phyloP scores from a whole-genome alignment of 192 early-diverging fungal genomes.

The Entrophospora sp. region DNA sequence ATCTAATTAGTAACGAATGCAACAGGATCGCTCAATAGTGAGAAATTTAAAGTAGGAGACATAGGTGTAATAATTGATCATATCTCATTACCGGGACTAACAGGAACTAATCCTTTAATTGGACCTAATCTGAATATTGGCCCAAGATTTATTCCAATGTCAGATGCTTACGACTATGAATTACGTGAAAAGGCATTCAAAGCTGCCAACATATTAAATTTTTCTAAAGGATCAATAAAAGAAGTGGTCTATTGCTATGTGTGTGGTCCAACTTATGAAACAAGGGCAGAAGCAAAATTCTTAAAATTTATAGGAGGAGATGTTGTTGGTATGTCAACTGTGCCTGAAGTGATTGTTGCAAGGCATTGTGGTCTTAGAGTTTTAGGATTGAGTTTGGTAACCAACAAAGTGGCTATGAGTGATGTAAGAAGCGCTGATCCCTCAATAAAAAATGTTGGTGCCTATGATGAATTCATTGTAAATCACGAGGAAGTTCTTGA shows the following conservation, averaged over 20 bases:
- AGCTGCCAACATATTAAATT: conserved; percentile 42
- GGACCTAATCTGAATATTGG: conserved; percentile 84
- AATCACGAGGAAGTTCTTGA: conserved; percentile 68
- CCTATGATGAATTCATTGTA: conserved; percentile 28
- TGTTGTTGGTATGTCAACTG: conserved; percentile 82
- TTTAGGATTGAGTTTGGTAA: conserved; percentile 71
- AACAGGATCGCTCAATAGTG: conserved; percentile 67
- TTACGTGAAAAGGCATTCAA: conserved; percentile 65
- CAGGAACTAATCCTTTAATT: conserved; percentile 71
- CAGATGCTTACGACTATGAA: conserved; percentile 73
- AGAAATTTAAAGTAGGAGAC: conserved; percentile 70
- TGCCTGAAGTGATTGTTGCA: conserved; percentile 84
- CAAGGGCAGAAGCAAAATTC: conserved; percentile 70
- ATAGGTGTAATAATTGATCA: conserved; percentile 75
- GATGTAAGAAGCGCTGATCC: conserved; percentile 37
- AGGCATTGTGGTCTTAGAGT: conserved; percentile 74
- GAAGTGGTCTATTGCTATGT: conserved; percentile 81
- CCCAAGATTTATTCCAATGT: conserved; percentile 77
- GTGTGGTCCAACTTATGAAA: conserved; percentile 89
- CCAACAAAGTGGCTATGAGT: conserved; percentile 51
- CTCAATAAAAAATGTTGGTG: conserved; percentile 11
- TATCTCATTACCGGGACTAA: conserved; percentile 64
- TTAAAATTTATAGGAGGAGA: conserved; percentile 66
- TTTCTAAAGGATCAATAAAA: conserved; percentile 43
- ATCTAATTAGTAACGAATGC: conserved; percentile 71